These are phyloP conservation scores for Amoeboaphelidium occidentale DNA, from an alignment of 371 early-diverging fungal genomes.

Conservation along the genomic window DNA sequence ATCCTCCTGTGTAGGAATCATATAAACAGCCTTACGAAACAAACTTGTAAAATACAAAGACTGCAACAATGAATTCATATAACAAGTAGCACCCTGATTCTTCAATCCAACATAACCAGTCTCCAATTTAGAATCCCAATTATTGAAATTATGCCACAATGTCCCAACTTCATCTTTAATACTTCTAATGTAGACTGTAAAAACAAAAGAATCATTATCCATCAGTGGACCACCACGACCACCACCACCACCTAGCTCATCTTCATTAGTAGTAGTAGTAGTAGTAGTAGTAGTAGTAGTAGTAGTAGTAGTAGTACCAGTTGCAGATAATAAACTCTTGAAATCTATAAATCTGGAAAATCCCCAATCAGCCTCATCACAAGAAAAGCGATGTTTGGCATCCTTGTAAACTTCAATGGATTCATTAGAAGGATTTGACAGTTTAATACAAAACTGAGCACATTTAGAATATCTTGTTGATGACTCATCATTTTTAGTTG, in stretches of 20 bases:
- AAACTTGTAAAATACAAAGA: constrained; percentile 84
- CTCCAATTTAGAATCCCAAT: constrained; percentile 63
- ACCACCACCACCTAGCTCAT: too few relatives aligned
- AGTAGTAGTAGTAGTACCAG: too few relatives aligned
- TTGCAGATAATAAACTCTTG: background rate
- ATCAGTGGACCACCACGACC: constrained; percentile 21
- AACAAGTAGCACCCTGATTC: constrained; percentile 98
- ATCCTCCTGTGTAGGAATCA: constrained; percentile 70
- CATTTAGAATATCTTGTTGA: too few relatives aligned
- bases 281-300: too few relatives aligned
- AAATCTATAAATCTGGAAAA: background rate
- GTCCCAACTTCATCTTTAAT: constrained; percentile 70
- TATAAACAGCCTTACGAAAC: constrained; percentile 71
- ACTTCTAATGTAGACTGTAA: constrained; percentile 52
- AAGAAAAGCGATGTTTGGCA: background rate
- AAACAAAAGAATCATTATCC: constrained; percentile 31
- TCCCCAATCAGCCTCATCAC: background rate
- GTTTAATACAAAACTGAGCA: too few relatives aligned
- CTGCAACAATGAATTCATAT: constrained; percentile 96
- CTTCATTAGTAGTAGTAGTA: too few relatives aligned
- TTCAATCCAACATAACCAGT: constrained; percentile 86
- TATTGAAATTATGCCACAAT: constrained; percentile 69
- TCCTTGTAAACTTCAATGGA: too few relatives aligned
- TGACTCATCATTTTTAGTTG: too few relatives aligned
- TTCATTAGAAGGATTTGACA: too few relatives aligned